Conservation (phyloP, 2,329 filamentous ascomycete species). For the Claviceps digitariae region DNA sequence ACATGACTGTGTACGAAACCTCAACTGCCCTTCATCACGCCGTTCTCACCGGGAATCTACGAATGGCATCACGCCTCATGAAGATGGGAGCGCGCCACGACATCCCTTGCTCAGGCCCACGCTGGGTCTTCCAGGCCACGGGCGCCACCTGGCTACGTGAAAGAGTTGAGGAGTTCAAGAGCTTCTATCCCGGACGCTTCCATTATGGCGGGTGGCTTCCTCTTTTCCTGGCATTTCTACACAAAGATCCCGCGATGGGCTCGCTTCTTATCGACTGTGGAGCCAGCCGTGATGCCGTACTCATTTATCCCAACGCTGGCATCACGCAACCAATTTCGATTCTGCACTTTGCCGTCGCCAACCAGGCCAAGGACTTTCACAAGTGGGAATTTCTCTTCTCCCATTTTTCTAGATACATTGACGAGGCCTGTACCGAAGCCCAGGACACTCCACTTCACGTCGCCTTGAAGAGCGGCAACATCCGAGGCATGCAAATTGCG, state of each 20-base stretch:
- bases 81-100: neutral
- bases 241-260: neutral
- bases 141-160: neutral
- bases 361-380: neutral
- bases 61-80: neutral
- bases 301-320: too few species aligned
- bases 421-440: neutral
- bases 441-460: neutral
- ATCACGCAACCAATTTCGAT: neutral
- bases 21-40: conserved; percentile 3
- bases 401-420: neutral
- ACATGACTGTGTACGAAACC: neutral
- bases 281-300: neutral
- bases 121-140: neutral
- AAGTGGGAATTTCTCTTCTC: neutral
- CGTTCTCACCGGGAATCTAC: neutral
- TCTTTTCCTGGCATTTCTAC: neutral
- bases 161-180: neutral
- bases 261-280: neutral
- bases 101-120: neutral
- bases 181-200: neutral
- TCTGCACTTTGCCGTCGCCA: neutral
- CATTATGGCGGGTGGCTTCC: neutral
- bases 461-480: neutral
- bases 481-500: neutral